Evolutionary conservation across 1,139 yeast species (phyloP).

Genomic region (Hansenula anomala): DNA sequence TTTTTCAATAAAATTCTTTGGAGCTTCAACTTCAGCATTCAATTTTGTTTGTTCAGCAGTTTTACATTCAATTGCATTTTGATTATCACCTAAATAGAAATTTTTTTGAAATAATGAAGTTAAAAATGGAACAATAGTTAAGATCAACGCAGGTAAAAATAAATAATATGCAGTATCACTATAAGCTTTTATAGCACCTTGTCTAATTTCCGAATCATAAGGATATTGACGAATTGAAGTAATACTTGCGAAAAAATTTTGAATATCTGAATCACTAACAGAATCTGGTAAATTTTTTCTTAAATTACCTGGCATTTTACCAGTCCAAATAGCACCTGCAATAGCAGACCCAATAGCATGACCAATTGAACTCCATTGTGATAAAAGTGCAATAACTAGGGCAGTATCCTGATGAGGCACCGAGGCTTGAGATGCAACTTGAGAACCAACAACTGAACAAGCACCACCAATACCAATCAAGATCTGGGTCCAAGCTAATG

Average conservation of each 20-base stretch:
- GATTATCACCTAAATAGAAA: constrained; percentile 9
- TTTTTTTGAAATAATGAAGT: constrained; percentile 7
- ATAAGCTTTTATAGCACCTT: constrained; percentile 8
- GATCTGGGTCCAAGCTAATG: constrained; percentile 22
- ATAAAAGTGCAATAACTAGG: constrained; percentile 37
- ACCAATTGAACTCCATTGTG: constrained; percentile 40
- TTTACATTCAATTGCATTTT: constrained; percentile 7
- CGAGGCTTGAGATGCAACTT: constrained; percentile 31
- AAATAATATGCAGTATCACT: constrained; percentile 4
- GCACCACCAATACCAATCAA: constrained; percentile 30
- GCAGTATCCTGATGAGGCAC: constrained; percentile 44
- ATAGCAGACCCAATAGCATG: constrained; percentile 40
- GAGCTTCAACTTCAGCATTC: background rate
- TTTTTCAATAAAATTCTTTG: constrained; percentile 2
- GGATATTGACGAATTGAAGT: constrained; percentile 1
- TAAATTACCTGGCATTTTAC: constrained; percentile 5
- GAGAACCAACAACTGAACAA: constrained; percentile 28
- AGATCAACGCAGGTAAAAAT: constrained; percentile 5
- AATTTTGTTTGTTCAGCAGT: background rate
- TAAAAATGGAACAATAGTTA: constrained; percentile 6
- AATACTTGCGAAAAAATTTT: constrained; percentile 1
- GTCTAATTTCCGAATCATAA: constrained; percentile 6
- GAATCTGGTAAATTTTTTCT: constrained; percentile 5
- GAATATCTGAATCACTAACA: constrained; percentile 4
- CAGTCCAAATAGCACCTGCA: constrained; percentile 35